A percentile compares a stretch with the other conserved stretches of the same genome.
phyloP scores from a whole-genome alignment of 2,329 filamentous ascomycete species.

The Pyrenophora graminea region DNA sequence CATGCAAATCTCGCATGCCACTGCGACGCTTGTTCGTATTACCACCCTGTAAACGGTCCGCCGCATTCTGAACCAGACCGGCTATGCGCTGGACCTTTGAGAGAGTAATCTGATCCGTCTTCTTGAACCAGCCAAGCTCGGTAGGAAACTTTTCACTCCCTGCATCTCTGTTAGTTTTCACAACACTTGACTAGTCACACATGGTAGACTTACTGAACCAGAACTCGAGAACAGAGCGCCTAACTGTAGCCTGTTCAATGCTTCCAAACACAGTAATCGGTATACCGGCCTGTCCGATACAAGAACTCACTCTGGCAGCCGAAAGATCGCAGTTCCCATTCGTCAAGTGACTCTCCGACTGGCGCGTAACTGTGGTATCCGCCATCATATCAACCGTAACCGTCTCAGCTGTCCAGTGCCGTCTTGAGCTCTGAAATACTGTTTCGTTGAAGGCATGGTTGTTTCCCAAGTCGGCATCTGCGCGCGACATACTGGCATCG shows the following conservation, averaged over 20 bases:
- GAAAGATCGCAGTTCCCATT: slow-evolving; percentile 58
- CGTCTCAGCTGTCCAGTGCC: slow-evolving; percentile 54
- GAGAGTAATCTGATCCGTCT: slow-evolving; percentile 14
- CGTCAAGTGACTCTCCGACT: slow-evolving; percentile 50
- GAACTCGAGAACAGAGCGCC: slow-evolving; percentile 49
- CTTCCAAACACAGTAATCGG: slow-evolving; percentile 58
- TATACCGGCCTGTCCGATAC: slow-evolving; percentile 56
- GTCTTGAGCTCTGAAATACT: slow-evolving; percentile 53
- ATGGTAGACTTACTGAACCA: slow-evolving; percentile 51
- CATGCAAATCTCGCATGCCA: background rate
- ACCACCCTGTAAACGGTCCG: slow-evolving; percentile 9
- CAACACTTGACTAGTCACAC: slow-evolving; percentile 17
- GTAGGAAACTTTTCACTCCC: slow-evolving; percentile 51
- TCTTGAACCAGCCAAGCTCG: slow-evolving; percentile 49
- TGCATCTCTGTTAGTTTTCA: slow-evolving; percentile 17
- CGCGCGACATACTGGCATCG: slow-evolving; percentile 55
- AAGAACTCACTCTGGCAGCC: slow-evolving; percentile 50
- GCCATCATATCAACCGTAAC: slow-evolving; percentile 45
- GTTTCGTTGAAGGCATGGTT: slow-evolving; percentile 59
- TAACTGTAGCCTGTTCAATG: slow-evolving; percentile 46
- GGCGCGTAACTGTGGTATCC: slow-evolving; percentile 53
- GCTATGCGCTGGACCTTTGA: slow-evolving; percentile 15
- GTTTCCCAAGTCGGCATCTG: slow-evolving; percentile 57
- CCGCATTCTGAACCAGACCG: slow-evolving; percentile 15
- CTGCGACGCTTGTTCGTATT: background rate